Evolutionary conservation across 345 rosid genomes (phyloP).

Genomic region (Gossypium turneri): DNA sequence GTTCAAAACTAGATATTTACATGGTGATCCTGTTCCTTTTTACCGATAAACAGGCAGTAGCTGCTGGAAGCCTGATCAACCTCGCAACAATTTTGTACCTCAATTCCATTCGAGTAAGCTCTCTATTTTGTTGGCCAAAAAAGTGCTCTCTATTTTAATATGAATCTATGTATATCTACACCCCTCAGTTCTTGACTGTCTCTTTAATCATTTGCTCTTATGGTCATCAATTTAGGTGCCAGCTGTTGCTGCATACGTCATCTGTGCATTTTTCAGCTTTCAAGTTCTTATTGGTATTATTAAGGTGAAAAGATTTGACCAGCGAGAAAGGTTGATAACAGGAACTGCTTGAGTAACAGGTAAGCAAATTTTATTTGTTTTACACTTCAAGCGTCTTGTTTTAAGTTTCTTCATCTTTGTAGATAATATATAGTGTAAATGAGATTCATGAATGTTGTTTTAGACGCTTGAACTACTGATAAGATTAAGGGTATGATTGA

Average conservation of each 20-base stretch:
- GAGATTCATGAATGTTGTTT: background rate
- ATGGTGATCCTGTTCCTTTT: slow-evolving; percentile 12
- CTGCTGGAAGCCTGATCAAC: slow-evolving; percentile 87
- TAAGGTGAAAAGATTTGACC: slow-evolving; percentile 77
- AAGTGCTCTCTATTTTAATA: slow-evolving; percentile 19
- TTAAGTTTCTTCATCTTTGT: background rate
- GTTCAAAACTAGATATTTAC: too few relatives aligned
- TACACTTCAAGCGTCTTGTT: background rate
- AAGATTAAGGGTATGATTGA: too few relatives aligned
- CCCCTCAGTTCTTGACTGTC: background rate
- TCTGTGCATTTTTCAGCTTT: slow-evolving; percentile 73
- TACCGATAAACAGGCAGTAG: slow-evolving; percentile 66
- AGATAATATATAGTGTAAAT: background rate
- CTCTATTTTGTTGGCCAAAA: background rate
- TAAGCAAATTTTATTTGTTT: slow-evolving; percentile 21
- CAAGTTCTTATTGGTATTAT: slow-evolving; percentile 64
- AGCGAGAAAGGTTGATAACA: slow-evolving; percentile 76
- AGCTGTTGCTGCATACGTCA: slow-evolving; percentile 46
- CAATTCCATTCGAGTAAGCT: slow-evolving; percentile 77
- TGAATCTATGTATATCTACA: background rate
- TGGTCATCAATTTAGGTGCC: slow-evolving; percentile 53
- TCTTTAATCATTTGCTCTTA: slow-evolving; percentile 1
- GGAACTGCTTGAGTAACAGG: slow-evolving; percentile 72
- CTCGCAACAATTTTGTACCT: slow-evolving; percentile 88
- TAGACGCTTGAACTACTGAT: background rate